Percentiles rank a stretch among this genome's conserved stretches.
Conservation (phyloP, 2,329 filamentous ascomycete genomes). For the Aspergillus clavatus region DNA sequence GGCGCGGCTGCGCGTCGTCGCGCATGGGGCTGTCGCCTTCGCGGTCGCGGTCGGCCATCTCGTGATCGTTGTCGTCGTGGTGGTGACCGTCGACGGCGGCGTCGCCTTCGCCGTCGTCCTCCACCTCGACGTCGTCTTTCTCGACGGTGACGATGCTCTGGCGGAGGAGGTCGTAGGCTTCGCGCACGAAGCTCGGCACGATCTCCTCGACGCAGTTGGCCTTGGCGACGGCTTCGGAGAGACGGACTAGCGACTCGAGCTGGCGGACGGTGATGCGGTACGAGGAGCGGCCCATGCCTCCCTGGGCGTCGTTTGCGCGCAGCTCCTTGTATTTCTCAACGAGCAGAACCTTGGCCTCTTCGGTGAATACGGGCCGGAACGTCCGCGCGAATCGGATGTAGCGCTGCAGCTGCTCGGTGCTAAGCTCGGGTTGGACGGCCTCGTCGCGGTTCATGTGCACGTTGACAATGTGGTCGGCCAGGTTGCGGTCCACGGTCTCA, state of each 20-base stretch:
- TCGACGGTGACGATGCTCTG: slow-evolving; percentile 98
- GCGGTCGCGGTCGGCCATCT: slow-evolving; percentile 45
- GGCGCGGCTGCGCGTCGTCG: slow-evolving; percentile 47
- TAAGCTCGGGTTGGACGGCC: slow-evolving; percentile 87
- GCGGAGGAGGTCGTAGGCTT: slow-evolving; percentile 84
- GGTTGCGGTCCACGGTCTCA: slow-evolving; percentile 79
- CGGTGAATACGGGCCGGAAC: slow-evolving; percentile 87
- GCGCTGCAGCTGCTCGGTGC: slow-evolving; percentile 90
- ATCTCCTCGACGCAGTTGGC: slow-evolving; percentile 94
- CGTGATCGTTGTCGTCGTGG: slow-evolving; percentile 48
- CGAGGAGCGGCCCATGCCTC: slow-evolving; percentile 87
- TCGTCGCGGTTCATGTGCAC: slow-evolving; percentile 91
- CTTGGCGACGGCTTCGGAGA: slow-evolving; percentile 97
- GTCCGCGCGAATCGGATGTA: slow-evolving; percentile 96
- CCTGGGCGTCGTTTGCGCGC: slow-evolving; percentile 85
- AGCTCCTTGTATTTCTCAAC: slow-evolving; percentile 96
- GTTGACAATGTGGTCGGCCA: slow-evolving; percentile 90
- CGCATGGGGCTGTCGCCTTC: slow-evolving; percentile 53
- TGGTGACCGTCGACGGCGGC: slow-evolving; percentile 44
- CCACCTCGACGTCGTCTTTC: slow-evolving; percentile 93
- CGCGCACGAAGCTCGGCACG: slow-evolving; percentile 74
- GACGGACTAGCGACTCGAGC: slow-evolving; percentile 88
- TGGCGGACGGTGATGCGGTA: slow-evolving; percentile 97
- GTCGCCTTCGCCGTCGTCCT: slow-evolving; percentile 68
- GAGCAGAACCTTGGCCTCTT: slow-evolving; percentile 76